phyloP scores from a whole-genome alignment of 2,329 filamentous ascomycete genomes.

The Penicillium sp. region DNA sequence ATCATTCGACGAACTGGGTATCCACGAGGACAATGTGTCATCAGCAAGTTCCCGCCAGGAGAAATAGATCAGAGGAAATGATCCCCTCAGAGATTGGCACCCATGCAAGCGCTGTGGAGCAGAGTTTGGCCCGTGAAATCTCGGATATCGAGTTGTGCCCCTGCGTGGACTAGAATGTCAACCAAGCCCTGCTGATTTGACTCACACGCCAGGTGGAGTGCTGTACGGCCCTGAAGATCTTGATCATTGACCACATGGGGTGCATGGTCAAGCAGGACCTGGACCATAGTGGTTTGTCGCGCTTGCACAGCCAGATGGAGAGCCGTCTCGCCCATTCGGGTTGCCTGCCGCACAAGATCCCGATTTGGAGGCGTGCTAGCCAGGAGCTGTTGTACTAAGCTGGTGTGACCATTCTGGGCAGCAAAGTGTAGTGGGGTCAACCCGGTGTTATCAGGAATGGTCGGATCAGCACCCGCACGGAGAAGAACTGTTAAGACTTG shows the following conservation, averaged over 20 bases:
- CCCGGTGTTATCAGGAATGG: constrained; percentile 6
- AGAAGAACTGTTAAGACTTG: constrained; percentile 6
- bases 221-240: constrained; percentile 4
- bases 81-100: neutral
- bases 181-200: constrained; percentile 7
- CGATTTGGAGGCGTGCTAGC: neutral
- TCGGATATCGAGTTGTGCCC: constrained; percentile 7
- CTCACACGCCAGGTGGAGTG: constrained; percentile 7
- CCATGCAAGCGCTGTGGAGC: constrained; percentile 5
- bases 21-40: too few species aligned
- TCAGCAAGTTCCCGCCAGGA: neutral
- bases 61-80: neutral
- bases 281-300: neutral
- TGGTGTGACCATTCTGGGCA: constrained; percentile 2
- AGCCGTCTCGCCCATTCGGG: constrained; percentile 2
- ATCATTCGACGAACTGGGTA: too few species aligned
- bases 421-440: constrained; percentile 7
- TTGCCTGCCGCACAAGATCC: constrained; percentile 1
- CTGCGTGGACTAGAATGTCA: constrained; percentile 6
- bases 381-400: neutral
- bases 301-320: constrained; percentile 5
- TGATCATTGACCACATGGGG: constrained; percentile 3
- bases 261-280: constrained; percentile 1
- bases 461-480: constrained; percentile 4
- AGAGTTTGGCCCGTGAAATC: constrained; percentile 7